Evolutionary conservation across 768 basidiomycete genomes (phyloP), one percentile per base, ranked within the genome.

Genomic region (Lactifluus subvellereus): DNA sequence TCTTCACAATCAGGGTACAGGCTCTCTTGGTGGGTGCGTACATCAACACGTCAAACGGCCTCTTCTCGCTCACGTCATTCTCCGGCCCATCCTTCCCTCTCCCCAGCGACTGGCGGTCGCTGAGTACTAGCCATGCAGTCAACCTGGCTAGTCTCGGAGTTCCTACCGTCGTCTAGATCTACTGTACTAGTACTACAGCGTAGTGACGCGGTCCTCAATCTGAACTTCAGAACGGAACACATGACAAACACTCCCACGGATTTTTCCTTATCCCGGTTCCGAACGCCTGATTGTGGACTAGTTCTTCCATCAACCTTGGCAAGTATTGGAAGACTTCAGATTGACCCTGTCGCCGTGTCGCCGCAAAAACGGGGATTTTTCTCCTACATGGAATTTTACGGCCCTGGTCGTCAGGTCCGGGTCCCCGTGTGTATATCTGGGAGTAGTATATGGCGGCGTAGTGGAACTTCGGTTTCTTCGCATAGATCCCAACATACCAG

Each of bases 291-390:
- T 7, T 55, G 54, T 56, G 20, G 22, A 75, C 75, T 76, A 71
- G 80, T 74, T 1, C 82, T 86, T 16, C 69, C 73, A 6, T 84
- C 45, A 48, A 18, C 11, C 38, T 56, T 43, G n/a, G 43, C 22
- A 32, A 47, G 33, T 22, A 45, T 30, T 35, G 2, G 48, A 30
- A 52, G 30, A 11, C 11, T 45, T 51, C 22, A n/a, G 5, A 9
- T 33, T 30, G 83, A 0, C 75, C 79, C 58, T 48, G 59, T 70
- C 5, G 72, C 83, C 10, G 83, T 81, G 4, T 70, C 45, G 78
- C 42, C 82, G 73, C 74, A 83, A 85, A 74, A 84, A 81, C 61
- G 82, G 10, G 83, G 82, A 11, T 80, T 74, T 11, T 77, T 77
- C 69, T 80, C 81, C 5, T 84, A 82, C 65, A 70, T 83, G 16